Percentiles rank a stretch among this genome's conserved stretches.
These are phyloP conservation scores for Colletotrichum sp. DNA, from an alignment of 2,329 filamentous ascomycete genomes.

Conservation along the genomic window DNA sequence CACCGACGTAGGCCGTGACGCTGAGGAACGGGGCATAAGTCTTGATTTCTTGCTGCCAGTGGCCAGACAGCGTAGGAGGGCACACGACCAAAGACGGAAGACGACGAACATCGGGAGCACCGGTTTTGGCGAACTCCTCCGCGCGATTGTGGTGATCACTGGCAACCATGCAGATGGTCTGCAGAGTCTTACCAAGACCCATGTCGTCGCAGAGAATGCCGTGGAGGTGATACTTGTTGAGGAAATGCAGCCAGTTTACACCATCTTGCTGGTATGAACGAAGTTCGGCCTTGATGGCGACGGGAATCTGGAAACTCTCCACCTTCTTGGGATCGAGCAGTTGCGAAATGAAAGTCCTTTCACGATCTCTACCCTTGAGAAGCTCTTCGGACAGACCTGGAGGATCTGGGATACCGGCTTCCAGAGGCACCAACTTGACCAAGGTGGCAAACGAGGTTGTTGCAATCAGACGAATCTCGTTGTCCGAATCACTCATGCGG, in stretches of 20 bases:
- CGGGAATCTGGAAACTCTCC: slow-evolving; percentile 89
- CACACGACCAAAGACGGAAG: slow-evolving; percentile 95
- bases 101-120: slow-evolving; percentile 76
- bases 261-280: slow-evolving; percentile 98
- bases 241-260: slow-evolving; percentile 97
- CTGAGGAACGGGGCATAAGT: slow-evolving; percentile 94
- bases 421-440: slow-evolving; percentile 94
- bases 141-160: slow-evolving; percentile 95
- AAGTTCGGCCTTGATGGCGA: slow-evolving; percentile 95
- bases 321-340: slow-evolving; percentile 97
- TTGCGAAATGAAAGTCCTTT: slow-evolving; percentile 95
- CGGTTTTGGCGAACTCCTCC: slow-evolving; percentile 86
- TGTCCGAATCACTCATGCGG: slow-evolving; percentile 97
- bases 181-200: slow-evolving; percentile 96
- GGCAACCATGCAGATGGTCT: slow-evolving; percentile 96
- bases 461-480: slow-evolving; percentile 90
- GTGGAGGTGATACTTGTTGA: slow-evolving; percentile 97
- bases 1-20: slow-evolving; percentile 89
- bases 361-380: slow-evolving; percentile 87
- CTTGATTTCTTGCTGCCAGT: slow-evolving; percentile 98
- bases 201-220: slow-evolving; percentile 99
- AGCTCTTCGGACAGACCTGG: slow-evolving; percentile 90
- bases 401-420: slow-evolving; percentile 96
- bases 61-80: slow-evolving; percentile 92
- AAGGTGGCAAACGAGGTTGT: slow-evolving; percentile 97